Evolutionary conservation across 176 grass and related monocot species (phyloP).

Genomic region (Cenchrus americanus): DNA sequence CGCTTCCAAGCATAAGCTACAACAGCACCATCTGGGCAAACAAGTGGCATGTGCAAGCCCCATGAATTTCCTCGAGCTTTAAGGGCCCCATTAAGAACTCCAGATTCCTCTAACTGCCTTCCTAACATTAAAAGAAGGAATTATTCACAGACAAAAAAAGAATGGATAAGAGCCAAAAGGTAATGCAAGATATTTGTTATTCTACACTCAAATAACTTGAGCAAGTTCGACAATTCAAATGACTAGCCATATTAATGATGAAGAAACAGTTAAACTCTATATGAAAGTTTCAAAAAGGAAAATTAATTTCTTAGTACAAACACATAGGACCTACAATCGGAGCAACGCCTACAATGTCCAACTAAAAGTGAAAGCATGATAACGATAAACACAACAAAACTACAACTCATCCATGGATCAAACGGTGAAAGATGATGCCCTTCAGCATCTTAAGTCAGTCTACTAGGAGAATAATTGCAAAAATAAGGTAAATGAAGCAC

Average conservation of each 20-base stretch:
- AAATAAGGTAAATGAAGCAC: not conserved
- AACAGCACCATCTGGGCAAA: constrained; percentile 98
- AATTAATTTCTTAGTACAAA: not conserved
- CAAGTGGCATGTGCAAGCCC: constrained; percentile 99
- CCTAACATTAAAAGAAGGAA: constrained; percentile 52
- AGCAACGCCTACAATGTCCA: not conserved
- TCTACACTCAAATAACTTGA: not conserved
- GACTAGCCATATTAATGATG: not conserved
- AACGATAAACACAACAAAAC: not conserved
- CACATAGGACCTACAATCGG: not conserved
- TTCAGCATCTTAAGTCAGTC: constrained; percentile 14
- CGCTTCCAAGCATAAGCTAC: constrained; percentile 99
- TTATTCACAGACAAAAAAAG: constrained; percentile 5
- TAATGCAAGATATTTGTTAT: constrained; percentile 17
- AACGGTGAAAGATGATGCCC: constrained; percentile 11
- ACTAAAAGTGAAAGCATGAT: not conserved
- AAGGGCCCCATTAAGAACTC: constrained; percentile 81
- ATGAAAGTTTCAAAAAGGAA: not conserved
- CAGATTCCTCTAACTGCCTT: constrained; percentile 92
- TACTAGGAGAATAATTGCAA: constrained; percentile 24
- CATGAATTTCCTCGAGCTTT: constrained; percentile 92
- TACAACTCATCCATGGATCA: not conserved
- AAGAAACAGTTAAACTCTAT: constrained; percentile 3
- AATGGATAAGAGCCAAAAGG: not conserved
- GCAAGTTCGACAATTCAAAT: not conserved